Evolutionary conservation across 306 rosid genomes (phyloP), one percentile per base, ranked within the genome.

Genomic region (Citrullus colocynthis): DNA sequence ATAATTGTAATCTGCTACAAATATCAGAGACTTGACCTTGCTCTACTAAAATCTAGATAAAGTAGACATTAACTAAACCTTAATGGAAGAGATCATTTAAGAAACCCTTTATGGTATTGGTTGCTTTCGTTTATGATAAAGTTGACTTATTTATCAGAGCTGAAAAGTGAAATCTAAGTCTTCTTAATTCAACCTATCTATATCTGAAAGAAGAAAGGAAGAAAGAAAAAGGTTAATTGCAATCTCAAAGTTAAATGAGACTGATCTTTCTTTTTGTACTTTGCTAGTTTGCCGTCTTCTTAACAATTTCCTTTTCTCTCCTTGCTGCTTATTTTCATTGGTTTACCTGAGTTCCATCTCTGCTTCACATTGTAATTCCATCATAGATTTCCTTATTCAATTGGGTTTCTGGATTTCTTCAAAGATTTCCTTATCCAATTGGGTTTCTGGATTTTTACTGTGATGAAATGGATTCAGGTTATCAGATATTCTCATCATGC

Each of bases 401-500:
- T 41, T 57, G 57, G 37, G 7, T 77, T 57, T 57, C 55, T 60
- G 20, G 52, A 59, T 57, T 9, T 44, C 45, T 16, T 65, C 24
- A 73, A 4, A 15, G 18, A 9, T 18, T 75, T 20, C 45, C 36
- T 7, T 24, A 59, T 16, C 10, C 14, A 37, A 3, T 41, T 57
- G 57, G 37, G 7, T 77, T 57, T 57, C 55, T 60, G 20, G 65
- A 59, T 57, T 9, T 44, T 77, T 37, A 59, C 70, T 59, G 24
- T 44, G 56, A 48, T 72, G 58, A 60, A n/a, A 36, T 84, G 78
- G 79, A 36, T 90, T 89, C 92, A 95, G 98, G 81, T 90, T 3
- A 88, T 95, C 82, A 88, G 97, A 81, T 92, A 95, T 85, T 85
- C 96, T 12, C 93, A 89, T 81, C 88, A 95, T 82, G 88, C 96